Evolutionary conservation across 2,329 filamentous ascomycete genomes (phyloP).

Genomic region (Orbilia brochopaga): DNA sequence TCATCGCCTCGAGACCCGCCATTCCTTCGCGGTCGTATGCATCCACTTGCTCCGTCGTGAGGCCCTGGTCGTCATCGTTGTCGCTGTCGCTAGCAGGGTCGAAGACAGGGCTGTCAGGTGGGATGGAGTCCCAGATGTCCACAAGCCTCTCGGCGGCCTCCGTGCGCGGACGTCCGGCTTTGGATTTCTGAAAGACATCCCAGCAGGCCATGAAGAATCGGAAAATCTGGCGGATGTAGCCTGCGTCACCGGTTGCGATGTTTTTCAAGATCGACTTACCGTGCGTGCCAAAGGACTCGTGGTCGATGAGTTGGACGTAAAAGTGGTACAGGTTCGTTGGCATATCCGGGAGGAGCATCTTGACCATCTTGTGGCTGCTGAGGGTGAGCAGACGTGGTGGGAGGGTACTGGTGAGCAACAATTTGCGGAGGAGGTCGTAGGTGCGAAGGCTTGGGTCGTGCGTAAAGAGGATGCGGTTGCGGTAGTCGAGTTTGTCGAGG

Average conservation of each 20-base stretch:
- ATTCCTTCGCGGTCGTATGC: not conserved
- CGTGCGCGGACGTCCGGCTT: conserved; percentile 15
- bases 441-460: conserved; percentile 33
- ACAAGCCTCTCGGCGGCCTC: conserved; percentile 22
- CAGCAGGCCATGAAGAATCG: conserved; percentile 25
- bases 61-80: conserved; percentile 18
- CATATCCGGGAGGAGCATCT: conserved; percentile 23
- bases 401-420: conserved; percentile 8
- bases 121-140: conserved; percentile 29
- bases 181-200: conserved; percentile 15
- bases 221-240: conserved; percentile 28
- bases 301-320: conserved; percentile 27
- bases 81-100: conserved; percentile 35
- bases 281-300: conserved; percentile 8
- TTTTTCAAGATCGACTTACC: conserved; percentile 3
- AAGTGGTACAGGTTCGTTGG: conserved; percentile 26
- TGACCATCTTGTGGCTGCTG: conserved; percentile 33
- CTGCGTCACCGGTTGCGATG: conserved; percentile 19
- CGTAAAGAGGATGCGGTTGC: conserved; percentile 32
- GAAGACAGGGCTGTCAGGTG: conserved; percentile 21
- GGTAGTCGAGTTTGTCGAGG: conserved; percentile 14
- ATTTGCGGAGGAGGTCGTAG: conserved; percentile 29
- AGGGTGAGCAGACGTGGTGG: conserved; percentile 38
- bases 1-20: not conserved
- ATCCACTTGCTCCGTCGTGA: conserved; percentile 31